Percentiles rank a stretch among this genome's conserved stretches.
phyloP scores from a whole-genome alignment of 148 eudicot genomes.

The Nyssa sinensis region DNA sequence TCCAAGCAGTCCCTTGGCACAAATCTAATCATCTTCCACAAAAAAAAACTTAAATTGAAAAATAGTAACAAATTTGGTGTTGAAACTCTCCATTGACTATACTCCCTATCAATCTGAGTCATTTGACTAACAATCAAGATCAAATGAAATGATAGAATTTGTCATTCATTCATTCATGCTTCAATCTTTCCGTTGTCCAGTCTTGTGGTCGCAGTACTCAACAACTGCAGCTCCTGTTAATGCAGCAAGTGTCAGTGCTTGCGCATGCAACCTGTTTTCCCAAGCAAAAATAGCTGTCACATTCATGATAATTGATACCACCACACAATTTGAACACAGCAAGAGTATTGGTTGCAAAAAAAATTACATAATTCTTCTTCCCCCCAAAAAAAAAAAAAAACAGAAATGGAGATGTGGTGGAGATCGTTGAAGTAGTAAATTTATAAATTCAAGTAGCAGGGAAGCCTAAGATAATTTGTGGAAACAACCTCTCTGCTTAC shows the following conservation, averaged over 20 bases:
- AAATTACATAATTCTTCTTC: background rate
- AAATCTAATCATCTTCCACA: too few species aligned
- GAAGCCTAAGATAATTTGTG: too few species aligned
- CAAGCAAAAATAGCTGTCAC: background rate
- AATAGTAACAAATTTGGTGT: too few species aligned
- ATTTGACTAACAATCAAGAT: too few species aligned
- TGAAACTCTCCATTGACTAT: too few species aligned
- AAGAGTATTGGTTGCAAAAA: background rate
- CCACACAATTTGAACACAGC: background rate
- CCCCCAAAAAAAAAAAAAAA: background rate
- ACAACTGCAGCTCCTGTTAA: constrained; percentile 38
- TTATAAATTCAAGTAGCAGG: too few species aligned
- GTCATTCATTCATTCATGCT: background rate
- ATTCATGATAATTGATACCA: too few species aligned
- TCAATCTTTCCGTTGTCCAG: constrained; percentile 15
- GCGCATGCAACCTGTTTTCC: constrained; percentile 37
- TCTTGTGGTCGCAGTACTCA: constrained; percentile 34
- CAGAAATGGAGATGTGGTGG: too few species aligned
- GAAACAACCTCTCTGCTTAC: too few species aligned
- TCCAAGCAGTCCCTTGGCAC: background rate
- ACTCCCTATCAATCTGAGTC: background rate
- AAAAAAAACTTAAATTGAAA: too few species aligned
- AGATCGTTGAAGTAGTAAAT: background rate
- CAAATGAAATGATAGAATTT: background rate
- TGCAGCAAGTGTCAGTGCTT: constrained; percentile 44